Conservation (phyloP, 371 early-diverging fungal genomes). For the Smittium mucronatum region DNA sequence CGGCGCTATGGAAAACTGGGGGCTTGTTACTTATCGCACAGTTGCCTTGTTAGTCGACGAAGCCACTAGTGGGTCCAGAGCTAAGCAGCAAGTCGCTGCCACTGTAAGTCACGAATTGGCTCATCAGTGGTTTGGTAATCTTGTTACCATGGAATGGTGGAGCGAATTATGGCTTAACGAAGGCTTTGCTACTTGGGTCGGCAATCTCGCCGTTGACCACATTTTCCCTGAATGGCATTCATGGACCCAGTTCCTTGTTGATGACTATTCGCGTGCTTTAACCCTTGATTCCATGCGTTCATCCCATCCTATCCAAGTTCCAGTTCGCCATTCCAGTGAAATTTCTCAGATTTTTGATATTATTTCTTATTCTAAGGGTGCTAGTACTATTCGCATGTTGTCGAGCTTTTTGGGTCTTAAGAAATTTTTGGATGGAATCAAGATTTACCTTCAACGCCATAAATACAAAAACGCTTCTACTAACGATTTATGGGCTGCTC, state of each 20-base stretch:
- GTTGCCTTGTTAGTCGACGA: slow-evolving; percentile 55
- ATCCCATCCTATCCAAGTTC: slow-evolving; percentile 86
- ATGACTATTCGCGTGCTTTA: slow-evolving; percentile 53
- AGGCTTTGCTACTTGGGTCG: slow-evolving; percentile 91
- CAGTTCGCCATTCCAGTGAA: slow-evolving; percentile 62
- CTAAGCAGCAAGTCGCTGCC: slow-evolving; percentile 64
- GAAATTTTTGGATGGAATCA: slow-evolving; percentile 59
- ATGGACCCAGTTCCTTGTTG: slow-evolving; percentile 59
- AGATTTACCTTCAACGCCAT: slow-evolving; percentile 63
- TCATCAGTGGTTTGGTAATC: slow-evolving; percentile 95
- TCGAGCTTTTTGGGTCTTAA: slow-evolving; percentile 62
- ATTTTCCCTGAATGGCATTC: slow-evolving; percentile 63
- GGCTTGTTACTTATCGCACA: slow-evolving; percentile 78
- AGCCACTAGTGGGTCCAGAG: slow-evolving; percentile 38
- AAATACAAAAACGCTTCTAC: slow-evolving; percentile 74
- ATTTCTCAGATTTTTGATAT: slow-evolving; percentile 74
- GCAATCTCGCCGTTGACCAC: slow-evolving; percentile 64
- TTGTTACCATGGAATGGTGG: slow-evolving; percentile 91
- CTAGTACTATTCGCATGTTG: slow-evolving; percentile 84
- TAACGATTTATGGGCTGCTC: slow-evolving; percentile 69
- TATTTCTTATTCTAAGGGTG: slow-evolving; percentile 85
- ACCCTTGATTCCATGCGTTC: slow-evolving; percentile 64
- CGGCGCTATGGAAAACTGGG: slow-evolving; percentile 94
- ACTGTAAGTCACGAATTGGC: slow-evolving; percentile 87
- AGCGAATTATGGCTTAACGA: slow-evolving; percentile 91